Evolutionary conservation across 73 alveolate species (phyloP).

Genomic region (Tetrahymena borealis): DNA sequence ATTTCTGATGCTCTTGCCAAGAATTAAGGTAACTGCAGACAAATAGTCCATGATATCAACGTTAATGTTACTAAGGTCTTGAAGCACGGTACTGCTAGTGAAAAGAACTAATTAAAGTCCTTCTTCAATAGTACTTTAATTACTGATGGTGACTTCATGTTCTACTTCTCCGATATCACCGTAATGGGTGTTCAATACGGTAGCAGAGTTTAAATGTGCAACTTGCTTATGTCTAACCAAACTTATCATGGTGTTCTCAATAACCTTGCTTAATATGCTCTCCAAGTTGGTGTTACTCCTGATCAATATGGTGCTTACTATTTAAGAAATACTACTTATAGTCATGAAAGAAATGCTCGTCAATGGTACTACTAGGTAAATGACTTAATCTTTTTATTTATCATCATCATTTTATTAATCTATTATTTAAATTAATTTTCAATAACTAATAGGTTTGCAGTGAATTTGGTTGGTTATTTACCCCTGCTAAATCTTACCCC

Average conservation of each 20-base stretch:
- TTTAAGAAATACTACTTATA: constrained; percentile 38
- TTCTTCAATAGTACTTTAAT: constrained; percentile 26
- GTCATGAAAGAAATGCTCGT: constrained; percentile 27
- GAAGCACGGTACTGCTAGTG: constrained; percentile 12
- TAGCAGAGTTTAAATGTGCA: constrained; percentile 47
- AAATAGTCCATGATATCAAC: constrained; percentile 6
- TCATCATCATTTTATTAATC: not conserved
- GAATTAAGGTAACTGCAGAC: constrained; percentile 35
- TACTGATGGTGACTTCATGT: constrained; percentile 55
- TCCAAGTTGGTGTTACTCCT: constrained; percentile 24
- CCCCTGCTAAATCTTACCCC: constrained; percentile 44
- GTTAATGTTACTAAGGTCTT: constrained; percentile 34
- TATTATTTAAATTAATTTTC: not conserved
- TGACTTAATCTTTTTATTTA: too few species aligned
- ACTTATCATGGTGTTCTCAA: constrained; percentile 21
- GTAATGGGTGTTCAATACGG: constrained; percentile 55
- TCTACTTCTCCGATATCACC: constrained; percentile 51
- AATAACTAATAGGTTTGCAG: constrained; percentile 48
- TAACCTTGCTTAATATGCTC: constrained; percentile 24
- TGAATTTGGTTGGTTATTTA: constrained; percentile 56
- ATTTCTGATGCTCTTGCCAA: constrained; percentile 21
- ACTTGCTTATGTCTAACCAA: constrained; percentile 7
- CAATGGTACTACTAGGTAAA: constrained; percentile 52
- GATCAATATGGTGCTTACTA: constrained; percentile 40
- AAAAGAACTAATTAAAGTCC: constrained; percentile 32